Base-by-base conservation (phyloP, 257 asterid genomes). In the Asclepias syriaca region DNA sequence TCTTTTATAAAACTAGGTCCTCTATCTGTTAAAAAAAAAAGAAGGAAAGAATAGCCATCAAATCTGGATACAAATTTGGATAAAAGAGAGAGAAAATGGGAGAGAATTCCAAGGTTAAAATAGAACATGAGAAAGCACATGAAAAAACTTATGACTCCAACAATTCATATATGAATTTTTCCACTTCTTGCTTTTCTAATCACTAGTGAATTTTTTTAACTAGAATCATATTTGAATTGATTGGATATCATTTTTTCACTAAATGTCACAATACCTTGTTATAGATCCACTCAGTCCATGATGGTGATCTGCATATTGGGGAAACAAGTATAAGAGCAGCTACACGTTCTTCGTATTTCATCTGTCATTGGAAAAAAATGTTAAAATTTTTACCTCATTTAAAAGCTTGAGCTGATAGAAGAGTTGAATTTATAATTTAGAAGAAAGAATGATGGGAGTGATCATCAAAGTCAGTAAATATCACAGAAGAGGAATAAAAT, bases 231-330 rank as follows among this genome's bases (percentile, higher is more conserved):
- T 67, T 61, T 77, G 37, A 65, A 24, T 76, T 67, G 40, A 32
- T 46, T 39, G 69, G 58, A 55, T 53, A 24, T 24, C 27, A 24
- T 24, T 24, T 24, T 24, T 24, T 48, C 7, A 8, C 57, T 40
- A 18, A 63, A 60, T 76, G 77, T 68, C 14, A n/a, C 14, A 22
- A 29, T 61, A 92, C 98, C 97, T 92, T 90, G 75, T 92, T 92
- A 74, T 86, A 81, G 53, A 90, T 82, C 98, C 97, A 90, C 82
- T 92, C 97, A 18, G 92, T 79, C 97, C 98, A 92, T 8, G 96
- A 87, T 66, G 98, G 95, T 48, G 90, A 81, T 86, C 87, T 86
- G 86, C 98, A 90, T 57, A 90, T 81, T 69, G 98, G 97, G 81
- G 97, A 92, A 76, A 92, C 85, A 65, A 92, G 96, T 70, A 92